Evolutionary conservation across 1,284 basidiomycete species (phyloP).

Genomic region (Ustilago vetiveriae): DNA sequence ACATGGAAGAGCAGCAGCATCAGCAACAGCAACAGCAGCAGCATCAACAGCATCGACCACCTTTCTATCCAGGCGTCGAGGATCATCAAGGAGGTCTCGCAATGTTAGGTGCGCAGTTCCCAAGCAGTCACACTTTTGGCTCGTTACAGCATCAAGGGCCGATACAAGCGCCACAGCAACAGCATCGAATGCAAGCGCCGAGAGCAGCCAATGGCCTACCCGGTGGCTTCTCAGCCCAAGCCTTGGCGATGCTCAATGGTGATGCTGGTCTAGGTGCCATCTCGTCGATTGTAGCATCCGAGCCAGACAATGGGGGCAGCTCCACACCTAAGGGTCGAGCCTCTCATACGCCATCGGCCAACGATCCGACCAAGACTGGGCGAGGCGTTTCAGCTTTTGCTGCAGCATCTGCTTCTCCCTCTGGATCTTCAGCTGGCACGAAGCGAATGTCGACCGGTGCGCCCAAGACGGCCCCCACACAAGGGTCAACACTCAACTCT

Average conservation of each 20-base stretch:
- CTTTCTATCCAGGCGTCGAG: slow-evolving; percentile 28
- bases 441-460: slow-evolving; percentile 30
- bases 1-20: slow-evolving; percentile 17
- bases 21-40: slow-evolving; percentile 15
- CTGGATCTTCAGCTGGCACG: slow-evolving; percentile 1
- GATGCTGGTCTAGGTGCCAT: slow-evolving; percentile 31
- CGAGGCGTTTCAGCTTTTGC: background rate
- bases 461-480: slow-evolving; percentile 25
- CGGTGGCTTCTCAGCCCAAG: slow-evolving; percentile 24
- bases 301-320: slow-evolving; percentile 4
- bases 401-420: slow-evolving; percentile 12
- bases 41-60: slow-evolving; percentile 16
- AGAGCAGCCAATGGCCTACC: background rate
- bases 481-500: slow-evolving; percentile 13
- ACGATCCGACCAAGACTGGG: background rate
- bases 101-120: slow-evolving; percentile 46
- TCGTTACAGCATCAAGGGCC: slow-evolving; percentile 5
- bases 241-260: slow-evolving; percentile 36
- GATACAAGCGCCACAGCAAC: slow-evolving; percentile 7
- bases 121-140: slow-evolving; percentile 54
- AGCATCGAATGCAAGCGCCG: slow-evolving; percentile 2
- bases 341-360: slow-evolving; percentile 21
- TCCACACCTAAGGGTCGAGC: slow-evolving; percentile 18
- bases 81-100: slow-evolving; percentile 19
- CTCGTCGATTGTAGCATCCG: slow-evolving; percentile 4